Percentiles rank a stretch among this genome's conserved stretches.
These are phyloP conservation scores for Microcera coccophila DNA, from an alignment of 2,329 filamentous ascomycete genomes.

Conservation along the genomic window DNA sequence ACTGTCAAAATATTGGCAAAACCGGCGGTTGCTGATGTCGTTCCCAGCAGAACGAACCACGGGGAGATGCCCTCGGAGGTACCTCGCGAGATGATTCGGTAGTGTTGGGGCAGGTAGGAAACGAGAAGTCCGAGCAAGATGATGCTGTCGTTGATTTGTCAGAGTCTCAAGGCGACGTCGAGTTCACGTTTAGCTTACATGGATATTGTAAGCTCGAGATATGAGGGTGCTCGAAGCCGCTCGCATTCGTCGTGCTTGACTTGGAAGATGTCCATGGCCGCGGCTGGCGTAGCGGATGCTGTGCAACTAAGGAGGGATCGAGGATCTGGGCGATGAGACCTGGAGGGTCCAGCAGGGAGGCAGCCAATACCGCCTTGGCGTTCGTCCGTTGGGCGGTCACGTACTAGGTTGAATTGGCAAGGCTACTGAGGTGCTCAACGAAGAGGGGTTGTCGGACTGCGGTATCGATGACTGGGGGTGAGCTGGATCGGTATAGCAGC, in stretches of 20 bases:
- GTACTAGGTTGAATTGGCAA: conserved; percentile 21
- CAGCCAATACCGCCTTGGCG: conserved; percentile 13
- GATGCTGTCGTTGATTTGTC: conserved; percentile 42
- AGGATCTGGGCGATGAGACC: conserved; percentile 2
- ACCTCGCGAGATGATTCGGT: conserved; percentile 78
- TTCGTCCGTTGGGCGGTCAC: conserved; percentile 21
- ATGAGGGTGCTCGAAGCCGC: conserved; percentile 49
- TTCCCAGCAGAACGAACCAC: conserved; percentile 91
- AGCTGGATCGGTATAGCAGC: neutral
- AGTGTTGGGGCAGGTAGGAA: conserved; percentile 92
- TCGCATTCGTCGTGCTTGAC: conserved; percentile 39
- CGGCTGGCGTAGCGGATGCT: conserved; percentile 4
- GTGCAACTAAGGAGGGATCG: neutral
- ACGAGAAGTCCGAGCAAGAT: conserved; percentile 84
- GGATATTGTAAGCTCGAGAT: conserved; percentile 53
- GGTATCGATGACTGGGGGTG: conserved; percentile 1
- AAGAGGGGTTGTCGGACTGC: conserved; percentile 5
- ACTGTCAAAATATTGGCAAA: conserved; percentile 91
- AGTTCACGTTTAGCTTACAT: conserved; percentile 39
- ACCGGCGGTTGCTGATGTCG: conserved; percentile 80
- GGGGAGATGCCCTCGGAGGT: conserved; percentile 94
- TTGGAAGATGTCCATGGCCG: conserved; percentile 27
- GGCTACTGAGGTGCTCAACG: too few species aligned
- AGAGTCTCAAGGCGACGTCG: neutral
- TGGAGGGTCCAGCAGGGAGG: conserved; percentile 14